These are phyloP conservation scores for Eucalyptus microcorys DNA, from an alignment of 345 rosid genomes.

Conservation along the genomic window DNA sequence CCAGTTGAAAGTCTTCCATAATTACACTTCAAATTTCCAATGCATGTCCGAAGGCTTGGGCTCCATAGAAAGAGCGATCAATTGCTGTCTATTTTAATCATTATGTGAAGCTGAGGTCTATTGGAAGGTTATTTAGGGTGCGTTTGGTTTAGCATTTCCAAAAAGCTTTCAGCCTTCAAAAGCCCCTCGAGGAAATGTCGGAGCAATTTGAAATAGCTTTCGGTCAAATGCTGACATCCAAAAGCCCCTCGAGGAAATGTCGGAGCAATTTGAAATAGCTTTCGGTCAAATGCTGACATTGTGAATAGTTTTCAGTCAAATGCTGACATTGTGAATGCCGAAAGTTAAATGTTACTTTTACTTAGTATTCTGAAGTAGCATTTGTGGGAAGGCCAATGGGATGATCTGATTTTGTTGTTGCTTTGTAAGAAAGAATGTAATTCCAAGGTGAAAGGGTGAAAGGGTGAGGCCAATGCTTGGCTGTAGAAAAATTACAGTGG, in stretches of 20 bases:
- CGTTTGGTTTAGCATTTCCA: too few relatives aligned
- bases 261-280: too few relatives aligned
- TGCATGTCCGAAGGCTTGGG: not conserved
- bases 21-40: not conserved
- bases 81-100: not conserved
- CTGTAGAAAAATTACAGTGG: not conserved
- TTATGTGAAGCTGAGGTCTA: not conserved
- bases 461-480: not conserved
- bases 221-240: too few relatives aligned
- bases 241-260: too few relatives aligned
- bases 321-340: too few relatives aligned
- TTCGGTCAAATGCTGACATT: accelerated
- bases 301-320: too few relatives aligned
- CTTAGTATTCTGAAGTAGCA: too few relatives aligned
- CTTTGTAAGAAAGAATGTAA: not conserved
- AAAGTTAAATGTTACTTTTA: too few relatives aligned
- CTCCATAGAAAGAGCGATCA: not conserved
- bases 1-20: not conserved
- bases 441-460: not conserved
- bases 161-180: too few relatives aligned
- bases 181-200: too few relatives aligned
- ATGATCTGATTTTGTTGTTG: not conserved
- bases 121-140: not conserved
- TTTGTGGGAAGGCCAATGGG: too few relatives aligned
- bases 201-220: too few relatives aligned